Base-by-base conservation (phyloP, 2,329 filamentous ascomycete genomes). In the Albifimbria verrucaria region DNA sequence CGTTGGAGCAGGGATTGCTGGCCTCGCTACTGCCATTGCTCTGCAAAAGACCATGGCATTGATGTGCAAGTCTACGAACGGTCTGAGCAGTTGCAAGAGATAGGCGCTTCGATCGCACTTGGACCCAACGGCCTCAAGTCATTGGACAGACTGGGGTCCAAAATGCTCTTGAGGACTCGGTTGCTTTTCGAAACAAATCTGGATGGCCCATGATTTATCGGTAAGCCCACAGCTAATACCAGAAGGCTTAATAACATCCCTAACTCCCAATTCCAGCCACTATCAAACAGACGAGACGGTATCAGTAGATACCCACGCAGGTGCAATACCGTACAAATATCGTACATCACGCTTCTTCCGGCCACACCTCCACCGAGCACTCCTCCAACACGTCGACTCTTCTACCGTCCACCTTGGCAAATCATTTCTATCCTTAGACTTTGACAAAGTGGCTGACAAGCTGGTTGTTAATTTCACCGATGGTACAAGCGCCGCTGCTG, bases 101-200 rank as follows among this genome's bases (percentile, higher is more conserved):
- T 78, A 24, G 76, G 77, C 7, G 75, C 77, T 0, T 75, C 74
- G 2, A 77, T 79, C 18, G 77, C 74, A 1, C 66, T 80, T 4
- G 78, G 79, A 2, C 77, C 78, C 1, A 82, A 82, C 61, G 79
- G 79, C 0, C 71, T 82, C 65, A 72, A 74, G 36, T 77, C 78
- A 0, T 62, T 82, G 44, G 75, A 80, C 43, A 74, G 73, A 21
- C 72, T 80, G 78, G 79, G 4, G 75, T 79, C 15, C 52, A 73
- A 36, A 73, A 75, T 53, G 77, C 77, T 1, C 65, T 80, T 7
- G 62, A 65, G 2, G 70, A 74, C 10, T 65, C 67, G 22, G 58
- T 76, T 6, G 71, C 69, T 0, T 74, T 72, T 48, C 69, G 74
- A 50, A 62, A 76, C 60, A 63, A 69, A 58, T 72, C 71, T 7